Percentiles rank a stretch among this genome's conserved stretches.
phyloP scores from a whole-genome alignment of 106 monocot species.

The Iris macrosiphon region DNA sequence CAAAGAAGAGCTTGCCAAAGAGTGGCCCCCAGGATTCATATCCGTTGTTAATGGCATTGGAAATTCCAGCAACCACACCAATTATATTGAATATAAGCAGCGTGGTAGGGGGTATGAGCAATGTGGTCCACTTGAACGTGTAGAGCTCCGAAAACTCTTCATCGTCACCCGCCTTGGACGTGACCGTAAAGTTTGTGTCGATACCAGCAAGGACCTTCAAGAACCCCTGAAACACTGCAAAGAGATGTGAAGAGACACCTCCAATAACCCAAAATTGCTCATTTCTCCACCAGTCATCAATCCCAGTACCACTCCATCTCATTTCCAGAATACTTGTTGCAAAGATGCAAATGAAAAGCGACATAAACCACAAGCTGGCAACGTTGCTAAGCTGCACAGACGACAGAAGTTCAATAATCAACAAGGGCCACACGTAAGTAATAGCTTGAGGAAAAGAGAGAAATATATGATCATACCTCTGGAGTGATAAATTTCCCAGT shows the following conservation, averaged over 20 bases:
- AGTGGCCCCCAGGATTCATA: conserved; percentile 85
- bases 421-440: no score
- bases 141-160: conserved; percentile 70
- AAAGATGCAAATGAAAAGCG: conserved; percentile 53
- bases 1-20: conserved; percentile 73
- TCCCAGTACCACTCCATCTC: conserved; percentile 53
- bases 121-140: conserved; percentile 73
- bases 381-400: conserved; percentile 47
- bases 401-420: background rate
- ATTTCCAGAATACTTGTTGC: conserved; percentile 52
- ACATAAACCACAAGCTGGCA: conserved; percentile 49
- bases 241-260: conserved; percentile 69
- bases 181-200: conserved; percentile 81
- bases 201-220: conserved; percentile 77
- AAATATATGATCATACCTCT: conserved; percentile 23
- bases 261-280: conserved; percentile 78
- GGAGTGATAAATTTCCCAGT: conserved; percentile 54
- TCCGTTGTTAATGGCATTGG: conserved; percentile 85
- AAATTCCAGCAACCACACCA: conserved; percentile 71
- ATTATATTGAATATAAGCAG: conserved; percentile 61
- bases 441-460: background rate
- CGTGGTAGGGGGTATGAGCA: conserved; percentile 80
- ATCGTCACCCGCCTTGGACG: conserved; percentile 61
- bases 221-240: conserved; percentile 68
- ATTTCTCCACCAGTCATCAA: conserved; percentile 65